These are phyloP conservation scores for Barnettozyma botsteinii DNA, from an alignment of 805 yeast species.

Conservation along the genomic window DNA sequence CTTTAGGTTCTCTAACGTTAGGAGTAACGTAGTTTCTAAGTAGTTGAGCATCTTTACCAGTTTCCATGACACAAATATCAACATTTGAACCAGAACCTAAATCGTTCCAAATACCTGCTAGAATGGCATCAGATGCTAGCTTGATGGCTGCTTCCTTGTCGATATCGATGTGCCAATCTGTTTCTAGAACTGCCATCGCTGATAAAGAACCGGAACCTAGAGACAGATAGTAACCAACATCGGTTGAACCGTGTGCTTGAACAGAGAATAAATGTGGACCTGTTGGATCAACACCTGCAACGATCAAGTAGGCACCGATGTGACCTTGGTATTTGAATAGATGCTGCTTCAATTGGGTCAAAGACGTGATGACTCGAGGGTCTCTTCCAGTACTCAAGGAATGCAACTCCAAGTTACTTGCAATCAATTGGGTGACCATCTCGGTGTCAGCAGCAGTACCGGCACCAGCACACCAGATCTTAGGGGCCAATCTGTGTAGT, in stretches of 20 bases:
- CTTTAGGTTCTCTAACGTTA: conserved; percentile 78
- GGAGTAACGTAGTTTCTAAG: conserved; percentile 88
- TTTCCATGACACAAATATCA: conserved; percentile 94
- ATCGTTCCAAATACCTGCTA: conserved; percentile 98
- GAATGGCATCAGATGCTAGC: conserved; percentile 87
- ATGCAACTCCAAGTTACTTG: conserved; percentile 88
- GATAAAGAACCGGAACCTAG: conserved; percentile 97
- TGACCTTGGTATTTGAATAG: conserved; percentile 96
- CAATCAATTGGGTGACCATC: conserved; percentile 90
- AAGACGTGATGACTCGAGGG: conserved; percentile 90
- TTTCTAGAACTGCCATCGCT: conserved; percentile 95
- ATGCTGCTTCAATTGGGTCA: conserved; percentile 92
- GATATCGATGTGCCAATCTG: conserved; percentile 75
- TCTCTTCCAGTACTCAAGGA: conserved; percentile 74
- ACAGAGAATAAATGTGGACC: conserved; percentile 90
- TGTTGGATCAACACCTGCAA: conserved; percentile 97
- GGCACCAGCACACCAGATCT: conserved; percentile 99
- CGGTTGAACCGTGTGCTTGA: conserved; percentile 98
- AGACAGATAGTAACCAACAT: conserved; percentile 87
- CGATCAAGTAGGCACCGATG: conserved; percentile 93
- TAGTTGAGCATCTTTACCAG: conserved; percentile 80
- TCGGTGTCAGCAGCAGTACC: conserved; percentile 99
- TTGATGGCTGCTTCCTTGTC: conserved; percentile 86
- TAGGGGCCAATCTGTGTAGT: conserved; percentile 82
- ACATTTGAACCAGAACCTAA: conserved; percentile 98